Evolutionary conservation across 2,329 filamentous ascomycete species (phyloP), one percentile per base, ranked within the genome.

Genomic region (Colletotrichum cuscutae): DNA sequence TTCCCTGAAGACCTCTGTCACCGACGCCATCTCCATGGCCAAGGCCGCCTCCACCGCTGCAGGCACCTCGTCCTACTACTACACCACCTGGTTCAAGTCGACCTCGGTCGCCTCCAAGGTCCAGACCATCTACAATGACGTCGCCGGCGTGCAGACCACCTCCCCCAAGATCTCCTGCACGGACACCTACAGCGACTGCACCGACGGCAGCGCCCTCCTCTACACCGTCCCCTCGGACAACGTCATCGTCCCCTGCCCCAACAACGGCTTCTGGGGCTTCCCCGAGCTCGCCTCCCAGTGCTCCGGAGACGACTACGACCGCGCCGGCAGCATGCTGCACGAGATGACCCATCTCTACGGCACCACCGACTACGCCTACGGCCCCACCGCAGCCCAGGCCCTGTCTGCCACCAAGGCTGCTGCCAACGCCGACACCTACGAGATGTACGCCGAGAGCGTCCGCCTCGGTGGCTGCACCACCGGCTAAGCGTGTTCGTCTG

Each of bases 261-360:
- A 71, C 71, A 73, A 73, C 66, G 71, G 71, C 60, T 73, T 65
- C 66, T 73, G 71, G 71, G 71, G 13, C 28, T 73, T 73, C 56
- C 66, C 71, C 7, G 71, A 73, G 61, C 22, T 71, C n/a, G 71
- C 71, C 0, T 15, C 71, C 4, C 46, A 61, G 49, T 73, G 71
- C 66, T 19, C 66, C 2, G 66, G 71, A 6, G 71, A 73, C 56
- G 71, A 73, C 35, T 73, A 70, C 56, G 71, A 73, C 71, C 37
- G 46, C 13, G 71, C 66, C 2, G 71, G 71, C n/a, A 65, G 60
- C 66, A 61, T 73, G 1, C 71, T 73, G 0, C 71, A 73, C 61
- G 71, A 73, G 66, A 73, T 73, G 61, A 73, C 71, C 15, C 71
- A 73, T 61, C 28, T 73, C 22, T 73, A 53, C 71, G 71, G 66